phyloP scores from a whole-genome alignment of 2,329 filamentous ascomycete genomes.

The Colletotrichum noveboracense region DNA sequence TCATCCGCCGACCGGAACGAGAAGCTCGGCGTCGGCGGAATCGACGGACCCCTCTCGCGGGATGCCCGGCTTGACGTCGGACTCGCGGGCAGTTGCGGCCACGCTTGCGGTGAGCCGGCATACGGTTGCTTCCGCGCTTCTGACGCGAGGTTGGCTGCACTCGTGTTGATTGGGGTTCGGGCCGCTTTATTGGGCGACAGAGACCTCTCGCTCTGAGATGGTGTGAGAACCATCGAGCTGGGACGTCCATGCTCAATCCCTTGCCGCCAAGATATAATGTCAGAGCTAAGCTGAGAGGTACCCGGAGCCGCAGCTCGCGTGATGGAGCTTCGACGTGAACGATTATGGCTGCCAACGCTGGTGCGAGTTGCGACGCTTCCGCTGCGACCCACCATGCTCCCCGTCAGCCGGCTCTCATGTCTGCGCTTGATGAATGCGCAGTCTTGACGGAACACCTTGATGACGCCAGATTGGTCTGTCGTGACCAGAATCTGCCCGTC shows the following conservation, averaged over 20 bases:
- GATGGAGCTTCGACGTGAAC: conserved; percentile 62
- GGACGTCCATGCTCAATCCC: conserved; percentile 54
- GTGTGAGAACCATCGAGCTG: conserved; percentile 39
- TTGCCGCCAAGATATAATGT: conserved; percentile 91
- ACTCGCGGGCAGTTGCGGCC: conserved; percentile 35
- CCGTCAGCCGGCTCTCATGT: conserved; percentile 67
- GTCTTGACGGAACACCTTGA: conserved; percentile 96
- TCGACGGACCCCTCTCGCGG: conserved; percentile 28
- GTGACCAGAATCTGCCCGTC: conserved; percentile 93
- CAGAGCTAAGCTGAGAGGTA: conserved; percentile 51
- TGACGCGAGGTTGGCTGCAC: conserved; percentile 45
- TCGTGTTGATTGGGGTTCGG: conserved; percentile 40
- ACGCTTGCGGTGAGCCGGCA: conserved; percentile 28
- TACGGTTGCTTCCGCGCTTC: conserved; percentile 53
- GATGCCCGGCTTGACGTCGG: conserved; percentile 39
- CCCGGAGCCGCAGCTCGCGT: conserved; percentile 34
- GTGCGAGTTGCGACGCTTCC: conserved; percentile 61
- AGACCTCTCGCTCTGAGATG: conserved; percentile 57
- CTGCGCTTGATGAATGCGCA: conserved; percentile 83
- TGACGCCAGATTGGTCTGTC: conserved; percentile 83
- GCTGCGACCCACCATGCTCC: conserved; percentile 61
- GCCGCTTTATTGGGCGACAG: conserved; percentile 56
- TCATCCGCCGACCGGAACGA: conserved; percentile 44
- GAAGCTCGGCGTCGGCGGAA: conserved; percentile 62
- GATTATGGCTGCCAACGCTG: conserved; percentile 51